phyloP scores from a whole-genome alignment of 306 rosid genomes.

The Carpinus viminea region DNA sequence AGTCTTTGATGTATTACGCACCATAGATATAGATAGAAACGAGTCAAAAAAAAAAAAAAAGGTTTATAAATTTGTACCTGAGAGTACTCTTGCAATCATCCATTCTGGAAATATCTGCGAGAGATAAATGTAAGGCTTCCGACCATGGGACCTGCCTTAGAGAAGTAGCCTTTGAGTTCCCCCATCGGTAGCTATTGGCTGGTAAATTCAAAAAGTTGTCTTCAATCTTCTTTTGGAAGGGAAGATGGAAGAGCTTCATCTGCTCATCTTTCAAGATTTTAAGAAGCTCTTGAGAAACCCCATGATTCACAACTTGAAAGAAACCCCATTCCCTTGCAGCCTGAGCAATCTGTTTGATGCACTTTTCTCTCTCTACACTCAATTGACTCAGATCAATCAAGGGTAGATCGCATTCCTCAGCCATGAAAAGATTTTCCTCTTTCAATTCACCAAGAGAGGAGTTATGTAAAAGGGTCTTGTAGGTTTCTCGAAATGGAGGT shows the following conservation, averaged over 20 bases:
- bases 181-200: slow-evolving; percentile 62
- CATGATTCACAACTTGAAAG: slow-evolving; percentile 73
- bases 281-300: slow-evolving; percentile 44
- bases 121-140: slow-evolving; percentile 63
- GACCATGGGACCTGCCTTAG: slow-evolving; percentile 61
- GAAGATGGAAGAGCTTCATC: slow-evolving; percentile 42
- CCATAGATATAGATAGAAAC: background rate
- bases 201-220: slow-evolving; percentile 39
- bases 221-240: slow-evolving; percentile 44
- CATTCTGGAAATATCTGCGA: slow-evolving; percentile 41
- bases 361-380: slow-evolving; percentile 36
- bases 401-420: slow-evolving; percentile 51
- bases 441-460: background rate
- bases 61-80: slow-evolving; percentile 40
- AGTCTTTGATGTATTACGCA: too few species aligned
- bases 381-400: slow-evolving; percentile 50
- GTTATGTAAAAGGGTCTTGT: slow-evolving; percentile 33
- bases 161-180: slow-evolving; percentile 55
- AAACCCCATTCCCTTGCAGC: slow-evolving; percentile 74
- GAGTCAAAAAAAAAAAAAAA: background rate
- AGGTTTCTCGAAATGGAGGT: slow-evolving; percentile 57
- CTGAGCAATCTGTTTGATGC: slow-evolving; percentile 48
- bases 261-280: slow-evolving; percentile 43
- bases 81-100: slow-evolving; percentile 32
- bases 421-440: background rate